Evolutionary conservation across 345 rosid species (phyloP).

Genomic region (Moricandia arvensis): DNA sequence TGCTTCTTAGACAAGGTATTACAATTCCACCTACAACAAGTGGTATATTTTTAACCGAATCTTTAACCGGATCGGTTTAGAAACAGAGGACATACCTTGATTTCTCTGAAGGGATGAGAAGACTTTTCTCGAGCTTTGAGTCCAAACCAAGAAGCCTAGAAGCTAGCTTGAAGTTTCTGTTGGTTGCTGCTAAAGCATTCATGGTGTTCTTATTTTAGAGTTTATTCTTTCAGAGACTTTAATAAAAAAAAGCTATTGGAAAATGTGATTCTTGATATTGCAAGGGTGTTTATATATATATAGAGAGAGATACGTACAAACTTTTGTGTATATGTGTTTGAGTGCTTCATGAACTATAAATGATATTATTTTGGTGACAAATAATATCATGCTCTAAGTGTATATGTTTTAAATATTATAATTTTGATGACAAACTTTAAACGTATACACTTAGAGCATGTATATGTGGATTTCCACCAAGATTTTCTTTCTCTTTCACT

Average conservation of each 20-base stretch:
- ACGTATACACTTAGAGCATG: too few relatives aligned
- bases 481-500: constrained; percentile 16
- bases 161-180: constrained; percentile 84
- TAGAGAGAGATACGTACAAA: constrained; percentile 27
- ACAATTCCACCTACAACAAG: constrained; percentile 73
- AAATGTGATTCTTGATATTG: constrained; percentile 18
- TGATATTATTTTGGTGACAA: neutral
- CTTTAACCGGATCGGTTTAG: constrained; percentile 4
- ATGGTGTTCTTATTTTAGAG: constrained; percentile 37
- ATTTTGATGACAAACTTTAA: too few relatives aligned
- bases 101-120: constrained; percentile 91
- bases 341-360: neutral
- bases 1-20: too few relatives aligned
- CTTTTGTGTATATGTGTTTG: neutral
- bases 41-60: neutral
- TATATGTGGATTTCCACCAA: constrained; percentile 38
- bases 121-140: constrained; percentile 79
- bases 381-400: too few relatives aligned
- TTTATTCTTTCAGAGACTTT: constrained; percentile 12
- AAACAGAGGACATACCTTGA: constrained; percentile 57
- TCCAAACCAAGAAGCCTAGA: constrained; percentile 88
- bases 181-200: constrained; percentile 94
- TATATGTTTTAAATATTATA: too few relatives aligned
- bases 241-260: neutral
- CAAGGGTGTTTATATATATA: constrained; percentile 1